Evolutionary conservation across 768 basidiomycete species (phyloP).

Genomic region (Boletus tylopilopsis): DNA sequence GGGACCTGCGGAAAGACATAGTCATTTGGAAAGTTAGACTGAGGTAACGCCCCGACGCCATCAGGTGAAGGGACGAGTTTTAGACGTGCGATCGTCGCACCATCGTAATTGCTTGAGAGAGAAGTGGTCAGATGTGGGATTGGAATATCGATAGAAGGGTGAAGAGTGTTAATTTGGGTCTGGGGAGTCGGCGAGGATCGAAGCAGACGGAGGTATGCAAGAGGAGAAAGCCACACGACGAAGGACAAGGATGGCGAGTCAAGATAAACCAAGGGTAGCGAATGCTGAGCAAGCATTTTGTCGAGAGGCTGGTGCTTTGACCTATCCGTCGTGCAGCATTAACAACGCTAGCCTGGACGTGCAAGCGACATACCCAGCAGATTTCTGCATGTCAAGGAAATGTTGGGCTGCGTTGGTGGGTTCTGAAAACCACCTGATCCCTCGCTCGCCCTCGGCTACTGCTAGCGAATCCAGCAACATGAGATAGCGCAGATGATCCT

Average conservation of each 20-base stretch:
- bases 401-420: conserved; percentile 19
- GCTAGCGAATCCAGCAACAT: conserved; percentile 72
- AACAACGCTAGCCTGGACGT: neutral
- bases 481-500: conserved; percentile 60
- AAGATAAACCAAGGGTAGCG: conserved; percentile 71
- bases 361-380: conserved; percentile 12
- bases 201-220: conserved; percentile 61
- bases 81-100: conserved; percentile 56
- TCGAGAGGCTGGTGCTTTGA: conserved; percentile 54
- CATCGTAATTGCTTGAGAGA: conserved; percentile 40
- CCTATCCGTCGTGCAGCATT: conserved; percentile 23
- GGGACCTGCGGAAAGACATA: conserved; percentile 22
- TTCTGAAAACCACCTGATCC: conserved; percentile 73
- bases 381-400: conserved; percentile 17
- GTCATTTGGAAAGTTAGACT: conserved; percentile 21
- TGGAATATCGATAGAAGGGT: conserved; percentile 44
- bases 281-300: conserved; percentile 52
- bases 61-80: conserved; percentile 34
- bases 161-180: conserved; percentile 13
- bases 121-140: conserved; percentile 43
- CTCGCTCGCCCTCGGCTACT: conserved; percentile 48
- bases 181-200: conserved; percentile 29
- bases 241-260: conserved; percentile 67
- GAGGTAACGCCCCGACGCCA: conserved; percentile 7
- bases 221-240: conserved; percentile 65